Conservation (phyloP, 23 red algal species). For the Gracilaria caudata region DNA sequence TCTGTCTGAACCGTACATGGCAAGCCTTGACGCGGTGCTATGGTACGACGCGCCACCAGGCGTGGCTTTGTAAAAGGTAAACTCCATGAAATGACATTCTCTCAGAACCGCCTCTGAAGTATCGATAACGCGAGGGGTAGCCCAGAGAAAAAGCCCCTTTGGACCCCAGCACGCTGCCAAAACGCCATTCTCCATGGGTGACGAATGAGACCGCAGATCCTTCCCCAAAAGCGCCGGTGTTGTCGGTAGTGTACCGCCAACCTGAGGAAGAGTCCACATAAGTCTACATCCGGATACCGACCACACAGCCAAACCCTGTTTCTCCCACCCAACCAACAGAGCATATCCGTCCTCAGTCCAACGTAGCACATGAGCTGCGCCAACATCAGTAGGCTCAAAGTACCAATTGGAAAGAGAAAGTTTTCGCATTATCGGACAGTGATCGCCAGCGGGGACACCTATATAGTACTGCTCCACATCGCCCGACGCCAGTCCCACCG, state of each 20-base stretch:
- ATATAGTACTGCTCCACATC: slow-evolving; percentile 87
- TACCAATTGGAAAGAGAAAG: slow-evolving; percentile 79
- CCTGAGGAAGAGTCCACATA: slow-evolving; percentile 84
- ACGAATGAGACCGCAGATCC: slow-evolving; percentile 16
- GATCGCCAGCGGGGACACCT: slow-evolving; percentile 76
- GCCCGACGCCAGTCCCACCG: slow-evolving; percentile 72
- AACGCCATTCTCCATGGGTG: slow-evolving; percentile 61
- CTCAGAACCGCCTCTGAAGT: slow-evolving; percentile 26
- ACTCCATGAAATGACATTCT: slow-evolving; percentile 72
- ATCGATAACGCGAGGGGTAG: slow-evolving; percentile 59
- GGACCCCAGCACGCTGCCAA: slow-evolving; percentile 66
- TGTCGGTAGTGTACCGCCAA: slow-evolving; percentile 58
- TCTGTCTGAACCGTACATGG: slow-evolving; percentile 78
- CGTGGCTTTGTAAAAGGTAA: slow-evolving; percentile 70
- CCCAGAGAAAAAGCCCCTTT: slow-evolving; percentile 74
- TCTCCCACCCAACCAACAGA: slow-evolving; percentile 86
- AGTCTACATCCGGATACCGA: slow-evolving; percentile 84
- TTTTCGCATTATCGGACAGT: slow-evolving; percentile 63
- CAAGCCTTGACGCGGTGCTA: slow-evolving; percentile 66
- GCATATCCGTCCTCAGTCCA: slow-evolving; percentile 90
- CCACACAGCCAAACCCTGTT: slow-evolving; percentile 88
- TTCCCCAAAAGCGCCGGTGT: slow-evolving; percentile 36
- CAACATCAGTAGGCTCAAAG: slow-evolving; percentile 82
- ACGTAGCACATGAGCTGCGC: slow-evolving; percentile 50
- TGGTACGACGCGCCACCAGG: slow-evolving; percentile 54